Conservation (phyloP, 2,329 filamentous ascomycete species). For the Fusarium brachygibbosum region DNA sequence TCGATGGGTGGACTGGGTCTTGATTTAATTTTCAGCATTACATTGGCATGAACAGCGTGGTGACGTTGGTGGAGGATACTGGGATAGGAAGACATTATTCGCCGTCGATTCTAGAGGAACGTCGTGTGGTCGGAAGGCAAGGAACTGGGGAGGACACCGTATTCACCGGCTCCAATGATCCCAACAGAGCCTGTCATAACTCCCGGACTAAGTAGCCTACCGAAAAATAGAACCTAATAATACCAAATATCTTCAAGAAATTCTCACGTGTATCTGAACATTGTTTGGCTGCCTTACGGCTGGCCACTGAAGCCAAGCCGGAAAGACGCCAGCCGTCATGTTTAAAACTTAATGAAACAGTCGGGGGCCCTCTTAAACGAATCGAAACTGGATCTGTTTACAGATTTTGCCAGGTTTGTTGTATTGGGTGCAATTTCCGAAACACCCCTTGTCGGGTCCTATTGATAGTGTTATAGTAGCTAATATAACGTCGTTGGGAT, state of each 20-base stretch:
- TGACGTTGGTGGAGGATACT: slow-evolving; percentile 20
- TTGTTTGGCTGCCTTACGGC: neutral
- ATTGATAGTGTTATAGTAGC: neutral
- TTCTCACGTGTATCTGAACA: neutral
- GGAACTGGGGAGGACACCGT: neutral
- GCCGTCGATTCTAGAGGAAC: slow-evolving; percentile 17
- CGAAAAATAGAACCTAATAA: slow-evolving; percentile 37
- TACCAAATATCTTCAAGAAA: slow-evolving; percentile 9
- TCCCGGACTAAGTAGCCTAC: slow-evolving; percentile 1
- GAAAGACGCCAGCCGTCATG: neutral
- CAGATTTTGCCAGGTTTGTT: slow-evolving; percentile 12
- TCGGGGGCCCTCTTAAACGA: neutral
- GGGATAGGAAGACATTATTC: slow-evolving; percentile 5
- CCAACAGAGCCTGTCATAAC: slow-evolving; percentile 7
- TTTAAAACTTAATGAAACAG: slow-evolving; percentile 25
- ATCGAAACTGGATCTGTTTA: slow-evolving; percentile 20
- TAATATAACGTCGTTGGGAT: slow-evolving; percentile 2
- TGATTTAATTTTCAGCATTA: slow-evolving; percentile 25
- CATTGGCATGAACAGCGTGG: slow-evolving; percentile 20
- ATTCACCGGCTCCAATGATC: slow-evolving; percentile 1
- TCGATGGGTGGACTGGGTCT: slow-evolving; percentile 6
- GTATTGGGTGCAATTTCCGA: slow-evolving; percentile 21
- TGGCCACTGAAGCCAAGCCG: slow-evolving; percentile 12
- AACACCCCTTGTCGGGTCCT: slow-evolving; percentile 28
- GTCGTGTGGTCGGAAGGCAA: slow-evolving; percentile 14